These are phyloP conservation scores for Xerocomellus amylosporus DNA, from an alignment of 768 basidiomycete genomes.

Conservation along the genomic window DNA sequence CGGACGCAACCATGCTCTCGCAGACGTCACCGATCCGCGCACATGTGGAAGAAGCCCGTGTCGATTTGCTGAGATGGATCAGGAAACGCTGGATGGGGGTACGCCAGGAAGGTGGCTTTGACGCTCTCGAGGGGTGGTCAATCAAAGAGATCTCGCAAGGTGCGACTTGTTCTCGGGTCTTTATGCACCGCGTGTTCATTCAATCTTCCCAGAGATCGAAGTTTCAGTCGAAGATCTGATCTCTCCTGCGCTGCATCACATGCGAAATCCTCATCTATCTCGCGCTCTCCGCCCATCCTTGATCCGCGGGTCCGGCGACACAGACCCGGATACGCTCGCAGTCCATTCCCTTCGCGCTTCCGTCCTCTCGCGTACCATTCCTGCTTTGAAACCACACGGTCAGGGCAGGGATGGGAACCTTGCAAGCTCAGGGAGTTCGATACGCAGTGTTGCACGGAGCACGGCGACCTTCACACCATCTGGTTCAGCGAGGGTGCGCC, in stretches of 20 bases:
- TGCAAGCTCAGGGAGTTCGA: constrained; percentile 37
- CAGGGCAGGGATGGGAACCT: too few relatives aligned
- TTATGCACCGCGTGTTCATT: neutral
- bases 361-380: too few relatives aligned
- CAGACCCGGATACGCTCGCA: too few relatives aligned
- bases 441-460: constrained; percentile 47
- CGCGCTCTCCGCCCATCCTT: too few relatives aligned
- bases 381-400: too few relatives aligned
- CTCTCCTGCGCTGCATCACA: constrained; percentile 38
- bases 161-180: constrained; percentile 1
- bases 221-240: constrained; percentile 73
- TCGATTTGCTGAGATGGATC: constrained; percentile 54
- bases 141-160: constrained; percentile 71
- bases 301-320: too few relatives aligned
- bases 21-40: constrained; percentile 69
- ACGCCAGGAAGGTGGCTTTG: constrained; percentile 76
- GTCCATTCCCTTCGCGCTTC: too few relatives aligned
- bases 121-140: constrained; percentile 80
- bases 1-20: constrained; percentile 58
- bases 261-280: too few relatives aligned
- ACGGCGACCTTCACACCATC: constrained; percentile 25
- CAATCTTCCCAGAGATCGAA: constrained; percentile 63
- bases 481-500: constrained; percentile 18
- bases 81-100: constrained; percentile 75
- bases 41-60: constrained; percentile 67